These are phyloP conservation scores for Aureobasidium sp. DNA, from an alignment of 2,329 filamentous ascomycete species.

Conservation along the genomic window DNA sequence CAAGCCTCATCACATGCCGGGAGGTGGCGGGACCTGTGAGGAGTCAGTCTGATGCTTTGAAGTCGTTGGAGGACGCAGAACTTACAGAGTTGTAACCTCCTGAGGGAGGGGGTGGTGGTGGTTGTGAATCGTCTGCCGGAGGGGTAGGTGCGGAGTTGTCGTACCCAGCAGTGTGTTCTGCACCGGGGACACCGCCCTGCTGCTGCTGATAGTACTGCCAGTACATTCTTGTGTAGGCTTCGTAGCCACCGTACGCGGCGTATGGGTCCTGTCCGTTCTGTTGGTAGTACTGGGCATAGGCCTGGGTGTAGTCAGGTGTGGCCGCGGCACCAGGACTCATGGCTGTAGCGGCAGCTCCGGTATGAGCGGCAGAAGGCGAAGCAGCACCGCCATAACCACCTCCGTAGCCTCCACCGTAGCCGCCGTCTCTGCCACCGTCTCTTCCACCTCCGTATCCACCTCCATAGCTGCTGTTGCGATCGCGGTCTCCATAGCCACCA, in stretches of 20 bases:
- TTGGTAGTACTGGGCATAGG: slow-evolving; percentile 68
- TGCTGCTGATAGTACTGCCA: slow-evolving; percentile 18
- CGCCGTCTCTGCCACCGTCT: slow-evolving; percentile 16
- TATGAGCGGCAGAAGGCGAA: slow-evolving; percentile 25
- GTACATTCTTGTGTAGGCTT: slow-evolving; percentile 18
- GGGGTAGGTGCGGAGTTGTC: slow-evolving; percentile 30
- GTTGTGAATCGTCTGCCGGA: slow-evolving; percentile 18
- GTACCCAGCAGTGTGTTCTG: slow-evolving; percentile 12
- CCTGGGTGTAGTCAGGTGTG: slow-evolving; percentile 59
- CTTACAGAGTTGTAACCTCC: slow-evolving; percentile 58
- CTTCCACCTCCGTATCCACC: slow-evolving; percentile 26
- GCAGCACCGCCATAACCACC: slow-evolving; percentile 15
- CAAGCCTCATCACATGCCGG: slow-evolving; percentile 33
- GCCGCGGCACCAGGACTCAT: slow-evolving; percentile 17
- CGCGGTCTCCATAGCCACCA: slow-evolving; percentile 32
- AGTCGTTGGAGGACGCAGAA: slow-evolving; percentile 15
- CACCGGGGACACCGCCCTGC: slow-evolving; percentile 4
- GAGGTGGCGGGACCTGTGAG: slow-evolving; percentile 43
- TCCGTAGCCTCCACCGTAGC: slow-evolving; percentile 14
- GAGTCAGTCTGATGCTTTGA: slow-evolving; percentile 7
- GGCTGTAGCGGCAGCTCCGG: slow-evolving; percentile 20
- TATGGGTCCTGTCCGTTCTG: slow-evolving; percentile 65
- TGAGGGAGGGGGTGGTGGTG: slow-evolving; percentile 42
- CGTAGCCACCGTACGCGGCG: slow-evolving; percentile 72
- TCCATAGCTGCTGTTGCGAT: slow-evolving; percentile 19